Conservation (phyloP, 768 basidiomycete genomes). For the Russula olivacea region DNA sequence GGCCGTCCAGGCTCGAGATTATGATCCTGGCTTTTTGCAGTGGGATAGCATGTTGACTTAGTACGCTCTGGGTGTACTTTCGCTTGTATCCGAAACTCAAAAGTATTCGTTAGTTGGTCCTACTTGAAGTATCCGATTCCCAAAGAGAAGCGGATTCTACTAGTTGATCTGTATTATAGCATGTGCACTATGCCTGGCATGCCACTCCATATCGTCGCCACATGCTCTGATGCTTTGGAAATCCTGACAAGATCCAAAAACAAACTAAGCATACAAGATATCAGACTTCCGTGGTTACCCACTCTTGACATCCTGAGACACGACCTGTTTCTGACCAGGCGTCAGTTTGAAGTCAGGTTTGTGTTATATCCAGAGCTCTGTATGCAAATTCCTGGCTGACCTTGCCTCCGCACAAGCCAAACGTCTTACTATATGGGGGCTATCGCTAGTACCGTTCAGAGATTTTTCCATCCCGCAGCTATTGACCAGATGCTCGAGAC, state of each 20-base stretch:
- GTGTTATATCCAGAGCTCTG: conserved; percentile 27
- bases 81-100: conserved; percentile 24
- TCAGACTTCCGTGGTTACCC: conserved; percentile 81
- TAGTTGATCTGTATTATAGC: conserved; percentile 77
- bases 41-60: conserved; percentile 74
- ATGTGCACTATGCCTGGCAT: conserved; percentile 71
- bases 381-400: neutral
- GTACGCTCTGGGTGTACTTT: conserved; percentile 38
- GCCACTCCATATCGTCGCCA: conserved; percentile 60
- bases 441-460: conserved; percentile 57
- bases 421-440: conserved; percentile 74
- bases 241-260: conserved; percentile 60
- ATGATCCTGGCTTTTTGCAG: conserved; percentile 71
- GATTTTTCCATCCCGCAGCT: conserved; percentile 87
- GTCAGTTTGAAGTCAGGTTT: conserved; percentile 75
- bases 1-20: conserved; percentile 74
- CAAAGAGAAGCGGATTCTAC: conserved; percentile 63
- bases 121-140: conserved; percentile 86
- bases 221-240: conserved; percentile 58
- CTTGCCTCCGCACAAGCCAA: conserved; percentile 41
- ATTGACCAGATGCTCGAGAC: conserved; percentile 84
- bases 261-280: conserved; percentile 68
- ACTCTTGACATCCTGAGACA: conserved; percentile 62
- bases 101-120: conserved; percentile 49
- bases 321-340: conserved; percentile 69